Base-by-base conservation (phyloP, 2,329 filamentous ascomycete species). In the Colletotrichum chlorophyti region DNA sequence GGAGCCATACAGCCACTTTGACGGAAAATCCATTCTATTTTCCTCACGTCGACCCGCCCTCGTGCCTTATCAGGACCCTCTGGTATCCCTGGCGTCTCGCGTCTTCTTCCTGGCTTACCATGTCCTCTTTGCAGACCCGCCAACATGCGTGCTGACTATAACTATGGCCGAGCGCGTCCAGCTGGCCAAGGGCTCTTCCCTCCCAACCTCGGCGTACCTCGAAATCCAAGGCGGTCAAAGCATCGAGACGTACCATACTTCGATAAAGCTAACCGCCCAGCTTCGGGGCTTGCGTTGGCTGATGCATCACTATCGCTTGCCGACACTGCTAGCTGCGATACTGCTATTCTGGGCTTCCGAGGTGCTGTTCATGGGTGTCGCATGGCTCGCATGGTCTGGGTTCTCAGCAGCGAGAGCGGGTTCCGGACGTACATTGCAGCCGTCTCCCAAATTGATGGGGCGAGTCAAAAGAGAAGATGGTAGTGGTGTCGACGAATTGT, bases 291-390 rank as follows among this genome's bases (percentile, higher is more conserved):
- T 97, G 60, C 79, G 90, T 45, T 95, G 90, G 86, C 67, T 93
- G 53, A 96, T 99, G 91, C 95, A 95, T 67, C 87, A 91, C 61
- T 89, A 94, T 75, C 86, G 90, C 11, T 68, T 95, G 31, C 71
- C 86, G 2, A 87, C 87, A 5, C 93, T 92, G 58, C 49, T 90
- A 1, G 67, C 88, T 1, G 90, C 93, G 66, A 91, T 88, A 0
- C 72, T 78, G 1, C 65, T 84, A 0, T 97, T 97, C 73, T 98
- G 93, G 92, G 70, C 77, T 1, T 84, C 86, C 11, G 92, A 94
- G 68, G 80, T 96, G 66, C 63, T 86, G 0, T 89, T 88, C 37
- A 84, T 90, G 70, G 77, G 80, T 1, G 32, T 87, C 1, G 87
- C 84, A 0, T 96, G 91, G 89, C 70, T 83, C 2, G 41, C 83